Evolutionary conservation across 306 rosid species (phyloP), one percentile per base, ranked within the genome.

Genomic region (Cicer cuneatum): DNA sequence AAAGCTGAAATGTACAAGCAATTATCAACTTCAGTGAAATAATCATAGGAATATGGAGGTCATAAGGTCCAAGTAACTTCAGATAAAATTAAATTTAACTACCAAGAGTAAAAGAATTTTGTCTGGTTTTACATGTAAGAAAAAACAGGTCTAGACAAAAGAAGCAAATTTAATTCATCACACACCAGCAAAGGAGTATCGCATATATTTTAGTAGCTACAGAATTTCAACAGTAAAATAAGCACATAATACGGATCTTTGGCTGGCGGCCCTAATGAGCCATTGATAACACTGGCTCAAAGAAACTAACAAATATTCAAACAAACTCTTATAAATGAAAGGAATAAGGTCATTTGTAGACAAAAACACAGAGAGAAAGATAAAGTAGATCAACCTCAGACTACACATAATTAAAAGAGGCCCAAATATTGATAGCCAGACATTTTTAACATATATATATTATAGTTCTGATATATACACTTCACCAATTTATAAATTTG

Each of bases 1-100:
- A 72, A 61, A 94, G 90, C 98, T 94, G 84, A 13, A 74, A 45
- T 41, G 54, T 60, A 51, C 64, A 56, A 64, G 3, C 64, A 77
- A 35, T 37, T 21, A 77, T 40, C 57, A 52, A 29, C 62, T 51
- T 81, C 18, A 57, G 79, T 65, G 51, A 74, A 66, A 13, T 10
- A 10, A 71, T 45, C 10, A 37, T 57, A 64, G 12, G 11, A 70
- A 64, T 37, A 57, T 9, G 41, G 10, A 64, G 11, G 0, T 39
- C 6, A 72, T 48, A 35, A 75, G 19, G 18, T 16, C 5, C 6
- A 13, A 65, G 53, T 39, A 59, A 10, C 6, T 39, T 11, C 2
- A 61, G 63, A 51, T 29, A 29, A 18, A 69, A 51, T 42, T 43
- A 62, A 71, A 69, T 39, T 14, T 8, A 19, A 68, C n/a, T 33